Evolutionary conservation across 441 rosid species (phyloP), one percentile per base, ranked within the genome.

Genomic region (Euphorbia corollata): DNA sequence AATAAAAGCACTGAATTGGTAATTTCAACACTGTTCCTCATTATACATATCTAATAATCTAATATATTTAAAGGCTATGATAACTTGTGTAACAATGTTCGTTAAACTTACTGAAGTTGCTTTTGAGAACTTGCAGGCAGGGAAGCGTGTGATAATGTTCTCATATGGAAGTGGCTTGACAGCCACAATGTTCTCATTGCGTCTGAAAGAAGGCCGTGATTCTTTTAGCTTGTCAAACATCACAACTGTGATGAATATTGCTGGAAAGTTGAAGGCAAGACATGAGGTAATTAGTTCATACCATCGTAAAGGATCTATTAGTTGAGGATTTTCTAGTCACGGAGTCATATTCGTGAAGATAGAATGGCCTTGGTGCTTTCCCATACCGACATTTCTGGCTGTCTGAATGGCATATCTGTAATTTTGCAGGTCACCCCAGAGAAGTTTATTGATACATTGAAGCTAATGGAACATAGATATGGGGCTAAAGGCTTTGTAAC

Each of bases 391-490:
- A n/a, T n/a, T 5, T 36, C 41, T 36, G 41, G 41, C 5, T 36
- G 41, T 36, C 8, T 36, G 32, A 27, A 27, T 43, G 19, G 30
- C 12, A 8, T n/a, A 15, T 23, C 6, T 36, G 41, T 16, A 27
- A 57, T 53, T n/a, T 18, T 82, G 80, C 87, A 94, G 99, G 77
- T 84, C 73, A 20, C 77, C 54, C 96, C 98, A 0, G 94, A 87
- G 82, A 89, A 88, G 61, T 94, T 94, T 67, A 90, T 89, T 38
- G 96, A 86, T 72, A 86, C 85, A 2, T 56, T 94, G 96, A 84
- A 91, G 85, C 83, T 94, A 45, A 91, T 87, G 96, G 99, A 94
- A 85, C 96, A 89, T 61, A 82, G 99, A 71, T 94, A 94, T 15
- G 99, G 99, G 30, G 91, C 85, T 47, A 94, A 89, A 74, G 98